Evolutionary conservation across 1,284 basidiomycete genomes (phyloP).

Genomic region (Cutaneotrichosporon sp.): DNA sequence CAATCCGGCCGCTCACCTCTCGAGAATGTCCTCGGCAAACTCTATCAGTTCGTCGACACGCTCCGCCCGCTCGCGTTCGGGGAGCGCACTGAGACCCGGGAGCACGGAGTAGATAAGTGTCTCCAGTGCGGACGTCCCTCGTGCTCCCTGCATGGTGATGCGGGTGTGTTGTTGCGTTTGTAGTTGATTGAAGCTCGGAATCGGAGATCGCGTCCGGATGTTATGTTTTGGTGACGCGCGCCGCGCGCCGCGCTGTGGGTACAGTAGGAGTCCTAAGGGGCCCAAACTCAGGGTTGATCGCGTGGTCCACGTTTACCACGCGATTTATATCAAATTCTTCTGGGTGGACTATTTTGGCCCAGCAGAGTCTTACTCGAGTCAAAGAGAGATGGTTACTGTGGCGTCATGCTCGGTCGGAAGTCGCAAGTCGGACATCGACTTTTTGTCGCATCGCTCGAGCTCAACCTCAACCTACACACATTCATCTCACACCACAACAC

Average conservation of each 20-base stretch:
- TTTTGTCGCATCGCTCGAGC: neutral
- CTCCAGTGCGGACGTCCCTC: constrained; percentile 25
- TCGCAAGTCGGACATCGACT: too few relatives aligned
- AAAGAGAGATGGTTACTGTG: too few relatives aligned
- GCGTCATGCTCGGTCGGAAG: too few relatives aligned
- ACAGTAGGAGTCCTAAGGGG: too few relatives aligned
- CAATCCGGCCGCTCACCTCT: constrained; percentile 24
- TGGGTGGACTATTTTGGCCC: too few relatives aligned
- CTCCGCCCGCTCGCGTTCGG: constrained; percentile 23
- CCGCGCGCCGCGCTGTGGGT: too few relatives aligned
- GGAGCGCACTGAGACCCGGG: constrained; percentile 26
- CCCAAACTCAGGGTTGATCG: too few relatives aligned
- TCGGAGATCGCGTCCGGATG: constrained; percentile 1
- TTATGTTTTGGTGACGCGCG: neutral
- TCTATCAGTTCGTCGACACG: constrained; percentile 38
- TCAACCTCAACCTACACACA: neutral
- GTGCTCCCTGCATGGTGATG: constrained; percentile 2
- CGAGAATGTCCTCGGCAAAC: constrained; percentile 37
- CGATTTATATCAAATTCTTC: too few relatives aligned
- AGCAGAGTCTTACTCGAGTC: too few relatives aligned
- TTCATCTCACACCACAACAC: neutral
- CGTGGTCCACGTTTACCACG: too few relatives aligned
- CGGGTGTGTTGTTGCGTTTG: neutral
- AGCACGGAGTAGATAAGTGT: constrained; percentile 35
- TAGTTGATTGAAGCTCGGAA: neutral